Evolutionary conservation across 768 basidiomycete species (phyloP).

Genomic region (Mycena galopus): DNA sequence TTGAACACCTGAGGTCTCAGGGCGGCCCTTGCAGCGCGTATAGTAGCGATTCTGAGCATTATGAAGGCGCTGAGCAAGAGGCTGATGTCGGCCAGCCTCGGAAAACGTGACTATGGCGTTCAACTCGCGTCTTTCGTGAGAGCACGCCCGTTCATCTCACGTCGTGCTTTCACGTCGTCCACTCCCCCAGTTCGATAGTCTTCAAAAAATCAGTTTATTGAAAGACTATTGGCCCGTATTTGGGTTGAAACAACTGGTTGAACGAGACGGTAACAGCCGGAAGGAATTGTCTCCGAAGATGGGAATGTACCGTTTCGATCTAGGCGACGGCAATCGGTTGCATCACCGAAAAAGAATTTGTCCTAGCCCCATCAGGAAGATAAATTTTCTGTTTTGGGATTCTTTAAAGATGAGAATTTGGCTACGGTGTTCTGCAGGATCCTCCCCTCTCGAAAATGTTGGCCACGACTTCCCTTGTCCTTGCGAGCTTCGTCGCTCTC

Average conservation of each 20-base stretch:
- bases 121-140: too few relatives aligned
- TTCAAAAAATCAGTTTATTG: too few relatives aligned
- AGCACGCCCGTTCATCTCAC: too few relatives aligned
- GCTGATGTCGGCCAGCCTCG: too few relatives aligned
- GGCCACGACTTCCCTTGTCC: slow-evolving; percentile 48
- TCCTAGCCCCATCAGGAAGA: background rate
- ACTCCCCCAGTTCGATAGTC: too few relatives aligned
- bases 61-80: background rate
- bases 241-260: too few relatives aligned
- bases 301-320: too few relatives aligned
- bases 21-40: slow-evolving; percentile 18
- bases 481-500: slow-evolving; percentile 54
- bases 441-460: slow-evolving; percentile 44
- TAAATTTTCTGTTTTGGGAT: slow-evolving; percentile 9
- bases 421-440: background rate
- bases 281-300: too few relatives aligned
- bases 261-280: too few relatives aligned
- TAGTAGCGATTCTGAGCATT: slow-evolving; percentile 28
- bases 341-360: background rate
- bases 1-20: slow-evolving; percentile 29
- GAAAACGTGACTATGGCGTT: background rate
- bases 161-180: too few relatives aligned
- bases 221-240: too few relatives aligned
- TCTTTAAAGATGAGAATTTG: background rate
- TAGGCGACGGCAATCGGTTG: background rate